These are phyloP conservation scores for Komagataella pastoris DNA, from an alignment of 805 yeast genomes.

Conservation along the genomic window DNA sequence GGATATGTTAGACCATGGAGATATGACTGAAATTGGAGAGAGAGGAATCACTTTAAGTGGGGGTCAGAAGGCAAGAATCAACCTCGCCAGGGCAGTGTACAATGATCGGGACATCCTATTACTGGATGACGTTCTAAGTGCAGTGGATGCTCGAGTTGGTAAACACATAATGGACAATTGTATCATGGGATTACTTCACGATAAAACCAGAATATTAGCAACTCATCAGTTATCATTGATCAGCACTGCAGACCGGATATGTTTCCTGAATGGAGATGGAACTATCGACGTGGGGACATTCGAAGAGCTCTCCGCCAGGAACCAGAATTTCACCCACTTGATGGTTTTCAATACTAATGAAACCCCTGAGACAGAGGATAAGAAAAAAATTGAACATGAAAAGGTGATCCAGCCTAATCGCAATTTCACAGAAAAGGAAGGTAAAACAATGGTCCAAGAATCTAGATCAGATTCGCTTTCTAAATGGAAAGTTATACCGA, in stretches of 20 bases:
- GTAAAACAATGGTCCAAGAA: neutral
- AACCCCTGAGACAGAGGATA: constrained; percentile 16
- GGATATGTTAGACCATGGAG: constrained; percentile 59
- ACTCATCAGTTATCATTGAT: constrained; percentile 64
- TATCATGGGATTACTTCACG: constrained; percentile 34
- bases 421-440: constrained; percentile 5
- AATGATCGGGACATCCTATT: constrained; percentile 52
- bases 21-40: constrained; percentile 71
- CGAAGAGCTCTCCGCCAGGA: constrained; percentile 29
- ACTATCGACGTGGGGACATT: constrained; percentile 40
- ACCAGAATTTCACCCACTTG: constrained; percentile 29
- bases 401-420: constrained; percentile 6
- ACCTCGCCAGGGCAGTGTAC: constrained; percentile 68
- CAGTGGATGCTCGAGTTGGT: constrained; percentile 76
- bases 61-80: constrained; percentile 77
- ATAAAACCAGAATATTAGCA: constrained; percentile 52
- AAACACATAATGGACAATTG: constrained; percentile 55
- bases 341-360: constrained; percentile 27
- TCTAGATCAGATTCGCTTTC: neutral
- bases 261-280: constrained; percentile 48
- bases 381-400: constrained; percentile 7
- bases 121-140: constrained; percentile 66
- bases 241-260: constrained; percentile 47
- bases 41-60: constrained; percentile 81
- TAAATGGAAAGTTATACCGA: neutral